Evolutionary conservation across 768 basidiomycete species (phyloP).

Genomic region (Xanthoconium stramineum): DNA sequence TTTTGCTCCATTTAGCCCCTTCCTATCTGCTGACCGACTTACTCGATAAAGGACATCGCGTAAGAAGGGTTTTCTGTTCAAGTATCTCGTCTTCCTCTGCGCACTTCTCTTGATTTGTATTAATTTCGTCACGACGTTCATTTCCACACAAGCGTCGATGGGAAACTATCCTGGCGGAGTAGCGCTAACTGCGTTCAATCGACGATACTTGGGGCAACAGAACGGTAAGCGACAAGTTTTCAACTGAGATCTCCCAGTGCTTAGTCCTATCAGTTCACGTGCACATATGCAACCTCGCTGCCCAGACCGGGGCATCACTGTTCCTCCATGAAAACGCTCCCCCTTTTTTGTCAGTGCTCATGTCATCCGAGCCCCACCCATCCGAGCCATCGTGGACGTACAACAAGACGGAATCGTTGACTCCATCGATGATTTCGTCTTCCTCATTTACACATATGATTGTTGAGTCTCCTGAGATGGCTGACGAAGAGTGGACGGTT

Average conservation of each 20-base stretch:
- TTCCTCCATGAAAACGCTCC: conserved; percentile 71
- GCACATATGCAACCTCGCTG: conserved; percentile 80
- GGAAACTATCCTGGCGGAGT: conserved; percentile 89
- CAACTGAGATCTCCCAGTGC: background rate
- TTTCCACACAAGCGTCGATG: conserved; percentile 58
- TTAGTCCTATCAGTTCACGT: conserved; percentile 47
- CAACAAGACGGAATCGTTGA: conserved; percentile 76
- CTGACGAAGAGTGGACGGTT: conserved; percentile 38
- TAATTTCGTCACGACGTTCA: conserved; percentile 52
- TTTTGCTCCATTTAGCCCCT: background rate
- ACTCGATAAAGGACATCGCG: conserved; percentile 39
- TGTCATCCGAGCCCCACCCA: conserved; percentile 9
- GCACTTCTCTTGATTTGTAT: conserved; percentile 45
- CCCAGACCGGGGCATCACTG: conserved; percentile 87
- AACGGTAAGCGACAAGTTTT: conserved; percentile 25
- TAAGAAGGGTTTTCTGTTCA: conserved; percentile 47
- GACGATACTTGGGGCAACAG: conserved; percentile 35
- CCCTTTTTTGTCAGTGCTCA: conserved; percentile 36
- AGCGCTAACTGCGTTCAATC: conserved; percentile 64
- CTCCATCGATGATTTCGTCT: conserved; percentile 39
- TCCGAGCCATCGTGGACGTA: conserved; percentile 53
- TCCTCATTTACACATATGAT: conserved; percentile 62
- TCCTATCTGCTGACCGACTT: background rate
- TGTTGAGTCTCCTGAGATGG: conserved; percentile 39
- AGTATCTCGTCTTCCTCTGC: conserved; percentile 43